A percentile compares a stretch with the other conserved stretches of the same genome.
Conservation (phyloP, 768 basidiomycete species). For the Lentinula detonsa region DNA sequence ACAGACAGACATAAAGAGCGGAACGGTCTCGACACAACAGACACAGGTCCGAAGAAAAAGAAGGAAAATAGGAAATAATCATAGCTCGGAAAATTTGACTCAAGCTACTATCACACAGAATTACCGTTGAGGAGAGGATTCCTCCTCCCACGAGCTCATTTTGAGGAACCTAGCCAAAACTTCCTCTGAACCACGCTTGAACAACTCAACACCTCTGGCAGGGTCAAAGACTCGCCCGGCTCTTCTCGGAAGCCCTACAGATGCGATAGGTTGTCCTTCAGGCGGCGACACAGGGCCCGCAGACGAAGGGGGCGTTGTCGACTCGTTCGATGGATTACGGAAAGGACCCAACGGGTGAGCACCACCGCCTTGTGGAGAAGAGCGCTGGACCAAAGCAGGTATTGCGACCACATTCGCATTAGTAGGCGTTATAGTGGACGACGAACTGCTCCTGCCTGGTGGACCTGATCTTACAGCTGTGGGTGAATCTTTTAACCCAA, state of each 20-base stretch:
- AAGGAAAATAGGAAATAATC: background rate
- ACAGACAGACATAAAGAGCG: background rate
- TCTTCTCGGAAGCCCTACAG: conserved; percentile 30
- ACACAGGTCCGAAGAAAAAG: background rate
- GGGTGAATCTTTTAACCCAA: conserved; percentile 3
- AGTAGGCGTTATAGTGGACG: background rate
- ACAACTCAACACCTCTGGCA: conserved; percentile 75
- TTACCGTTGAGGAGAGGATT: conserved; percentile 16
- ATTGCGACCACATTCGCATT: background rate
- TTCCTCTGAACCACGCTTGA: conserved; percentile 85
- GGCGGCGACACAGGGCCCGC: conserved; percentile 44
- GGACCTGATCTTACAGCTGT: background rate
- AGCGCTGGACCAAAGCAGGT: background rate
- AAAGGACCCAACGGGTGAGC: conserved; percentile 18
- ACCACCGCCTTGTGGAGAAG: background rate
- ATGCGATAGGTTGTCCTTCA: conserved; percentile 26
- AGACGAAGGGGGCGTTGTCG: conserved; percentile 5
- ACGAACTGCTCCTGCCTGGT: background rate
- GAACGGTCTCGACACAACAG: background rate
- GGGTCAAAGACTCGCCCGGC: conserved; percentile 80
- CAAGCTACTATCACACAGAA: background rate
- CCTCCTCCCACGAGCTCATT: conserved; percentile 68
- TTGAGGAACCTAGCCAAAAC: conserved; percentile 79
- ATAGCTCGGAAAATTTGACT: background rate
- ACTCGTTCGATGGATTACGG: conserved; percentile 43